Evolutionary conservation across 352 stramenopile species (phyloP).

Genomic region (Globisporangium ultimum): DNA sequence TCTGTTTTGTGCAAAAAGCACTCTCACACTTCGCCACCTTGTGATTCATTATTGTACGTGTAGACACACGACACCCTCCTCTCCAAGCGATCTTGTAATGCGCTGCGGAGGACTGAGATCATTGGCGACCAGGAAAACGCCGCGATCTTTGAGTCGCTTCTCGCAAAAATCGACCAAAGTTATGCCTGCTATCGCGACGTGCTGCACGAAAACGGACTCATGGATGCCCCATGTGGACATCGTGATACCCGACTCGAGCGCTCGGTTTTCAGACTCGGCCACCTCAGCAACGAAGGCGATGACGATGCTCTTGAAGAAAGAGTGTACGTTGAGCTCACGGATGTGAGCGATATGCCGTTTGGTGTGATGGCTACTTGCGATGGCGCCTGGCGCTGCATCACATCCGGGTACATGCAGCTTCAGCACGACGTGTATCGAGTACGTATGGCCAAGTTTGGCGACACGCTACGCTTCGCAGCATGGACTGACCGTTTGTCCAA

Average conservation of each 20-base stretch:
- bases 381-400: conserved; percentile 26
- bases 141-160: background rate
- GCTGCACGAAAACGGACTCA: background rate
- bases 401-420: conserved; percentile 27
- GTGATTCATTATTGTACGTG: background rate
- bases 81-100: background rate
- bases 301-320: conserved; percentile 1
- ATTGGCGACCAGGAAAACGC: conserved; percentile 6
- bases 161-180: conserved; percentile 6
- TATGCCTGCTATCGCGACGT: conserved; percentile 3
- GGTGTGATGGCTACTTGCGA: conserved; percentile 11
- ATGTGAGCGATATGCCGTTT: conserved; percentile 22
- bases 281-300: background rate
- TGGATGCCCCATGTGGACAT: background rate
- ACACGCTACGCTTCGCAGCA: too few species aligned
- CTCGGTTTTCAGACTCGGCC: background rate
- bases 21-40: too few species aligned
- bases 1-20: background rate
- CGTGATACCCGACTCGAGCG: background rate
- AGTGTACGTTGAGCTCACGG: conserved; percentile 19
- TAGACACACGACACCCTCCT: conserved; percentile 6
- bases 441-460: background rate
- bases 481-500: too few species aligned
- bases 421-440: conserved; percentile 27
- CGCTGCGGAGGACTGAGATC: background rate